Base-by-base conservation (phyloP, 441 rosid species). In the Dalechampia spathulata region DNA sequence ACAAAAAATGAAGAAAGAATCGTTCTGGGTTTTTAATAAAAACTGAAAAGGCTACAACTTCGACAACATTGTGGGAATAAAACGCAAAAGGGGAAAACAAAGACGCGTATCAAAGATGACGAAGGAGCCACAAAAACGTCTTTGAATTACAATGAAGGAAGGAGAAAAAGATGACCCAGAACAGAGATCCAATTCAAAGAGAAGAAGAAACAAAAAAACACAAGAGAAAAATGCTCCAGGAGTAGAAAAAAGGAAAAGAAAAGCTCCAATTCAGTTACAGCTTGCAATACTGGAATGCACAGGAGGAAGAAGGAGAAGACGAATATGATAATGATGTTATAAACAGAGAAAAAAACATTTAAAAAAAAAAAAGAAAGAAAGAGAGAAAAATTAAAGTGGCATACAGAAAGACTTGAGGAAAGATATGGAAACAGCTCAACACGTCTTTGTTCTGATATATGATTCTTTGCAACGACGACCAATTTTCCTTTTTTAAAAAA, bases 351-450 rank as follows among this genome's bases (percentile, higher is more conserved):
- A 51, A 43, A 44, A n/a, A n/a, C n/a, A n/a, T n/a, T n/a, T n/a
- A n/a, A n/a, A n/a, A n/a, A n/a, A n/a, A n/a, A n/a, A n/a, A n/a
- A n/a, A n/a, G n/a, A n/a, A n/a, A n/a, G n/a, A n/a, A n/a, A n/a
- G n/a, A n/a, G n/a, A n/a, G n/a, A n/a, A n/a, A n/a, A n/a, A n/a
- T n/a, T n/a, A n/a, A n/a, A n/a, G 64, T 50, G 64, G 49, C 4
- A 22, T 60, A 43, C 58, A 66, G 42, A 54, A 25, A 19, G 56
- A 39, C 38, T 55, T 37, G n/a, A 41, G 57, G 55, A 54, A 50
- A 69, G 7, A 57, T 53, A 66, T 61, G 82, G 42, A 20, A 74
- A 84, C 90, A 83, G 84, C 87, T 78, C 95, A 77, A 67, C 97
- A 81, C 84, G 89, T 78, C 75, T 62, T 76, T 76, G 57, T 25